Percentiles rank a stretch among this genome's conserved stretches.
Conservation (phyloP, 2,329 filamentous ascomycete species). For the Fusarium solani-melongenae region DNA sequence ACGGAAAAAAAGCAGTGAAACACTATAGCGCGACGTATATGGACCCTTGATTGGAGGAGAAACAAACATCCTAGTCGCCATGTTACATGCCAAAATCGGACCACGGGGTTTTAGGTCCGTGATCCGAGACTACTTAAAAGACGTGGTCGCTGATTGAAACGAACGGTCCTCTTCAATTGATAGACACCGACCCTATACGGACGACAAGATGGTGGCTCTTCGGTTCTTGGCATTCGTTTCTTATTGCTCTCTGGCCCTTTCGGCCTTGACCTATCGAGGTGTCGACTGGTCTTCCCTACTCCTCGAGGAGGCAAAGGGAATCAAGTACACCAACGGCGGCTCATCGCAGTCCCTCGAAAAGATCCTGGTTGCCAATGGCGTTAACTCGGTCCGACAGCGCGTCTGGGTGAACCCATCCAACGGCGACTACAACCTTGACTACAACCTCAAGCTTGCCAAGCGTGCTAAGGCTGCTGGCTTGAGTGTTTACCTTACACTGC, state of each 20-base stretch:
- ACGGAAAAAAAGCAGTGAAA: background rate
- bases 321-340: conserved; percentile 70
- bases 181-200: background rate
- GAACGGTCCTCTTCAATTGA: background rate
- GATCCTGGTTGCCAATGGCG: conserved; percentile 70
- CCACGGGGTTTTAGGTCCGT: background rate
- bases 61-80: background rate
- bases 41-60: background rate
- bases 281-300: conserved; percentile 77
- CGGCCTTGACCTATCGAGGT: conserved; percentile 71
- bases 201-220: conserved; percentile 24
- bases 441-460: conserved; percentile 75
- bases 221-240: conserved; percentile 27
- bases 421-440: conserved; percentile 75
- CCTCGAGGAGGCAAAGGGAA: conserved; percentile 70
- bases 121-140: background rate
- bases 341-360: conserved; percentile 66
- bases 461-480: conserved; percentile 72
- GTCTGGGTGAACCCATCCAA: conserved; percentile 76
- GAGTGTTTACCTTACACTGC: conserved; percentile 70
- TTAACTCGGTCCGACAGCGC: conserved; percentile 77
- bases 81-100: background rate
- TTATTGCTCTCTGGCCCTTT: conserved; percentile 42
- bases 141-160: background rate
- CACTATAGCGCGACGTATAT: background rate